These are phyloP conservation scores for Massarina eburnea DNA, from an alignment of 2,329 filamentous ascomycete species.

Conservation along the genomic window DNA sequence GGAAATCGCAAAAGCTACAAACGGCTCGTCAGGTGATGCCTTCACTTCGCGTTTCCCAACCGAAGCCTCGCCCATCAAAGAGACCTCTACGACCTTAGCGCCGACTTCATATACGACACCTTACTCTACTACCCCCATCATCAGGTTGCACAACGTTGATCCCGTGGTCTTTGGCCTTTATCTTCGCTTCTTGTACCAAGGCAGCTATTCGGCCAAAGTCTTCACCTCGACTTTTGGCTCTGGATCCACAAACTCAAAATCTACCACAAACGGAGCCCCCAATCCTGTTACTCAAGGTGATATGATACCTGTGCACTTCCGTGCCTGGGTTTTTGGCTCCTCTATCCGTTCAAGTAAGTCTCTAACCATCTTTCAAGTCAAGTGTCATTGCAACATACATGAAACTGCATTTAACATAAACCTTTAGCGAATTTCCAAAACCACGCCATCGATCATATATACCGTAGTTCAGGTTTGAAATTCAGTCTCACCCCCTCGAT, in stretches of 20 bases:
- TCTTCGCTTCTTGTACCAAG: slow-evolving; percentile 23
- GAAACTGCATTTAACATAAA: no score
- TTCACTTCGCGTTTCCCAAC: no score
- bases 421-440: slow-evolving; percentile 15
- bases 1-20: no score
- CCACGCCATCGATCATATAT: slow-evolving; percentile 13
- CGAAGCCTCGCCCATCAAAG: no score
- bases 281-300: no score
- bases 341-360: slow-evolving; percentile 7
- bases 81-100: no score
- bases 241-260: background rate
- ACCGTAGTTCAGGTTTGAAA: slow-evolving; percentile 9
- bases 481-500: slow-evolving; percentile 15
- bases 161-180: slow-evolving; percentile 21
- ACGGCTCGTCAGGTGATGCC: no score
- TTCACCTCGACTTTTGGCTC: background rate
- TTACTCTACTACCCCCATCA: background rate
- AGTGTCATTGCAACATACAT: no score
- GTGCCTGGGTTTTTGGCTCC: slow-evolving; percentile 19
- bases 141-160: slow-evolving; percentile 11
- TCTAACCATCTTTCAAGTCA: no score
- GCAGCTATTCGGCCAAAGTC: slow-evolving; percentile 10
- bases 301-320: slow-evolving; percentile 9
- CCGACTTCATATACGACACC: no score
- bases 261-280: background rate